These are phyloP conservation scores for Didymella pomorum DNA, from an alignment of 2,329 filamentous ascomycete species.

Conservation along the genomic window DNA sequence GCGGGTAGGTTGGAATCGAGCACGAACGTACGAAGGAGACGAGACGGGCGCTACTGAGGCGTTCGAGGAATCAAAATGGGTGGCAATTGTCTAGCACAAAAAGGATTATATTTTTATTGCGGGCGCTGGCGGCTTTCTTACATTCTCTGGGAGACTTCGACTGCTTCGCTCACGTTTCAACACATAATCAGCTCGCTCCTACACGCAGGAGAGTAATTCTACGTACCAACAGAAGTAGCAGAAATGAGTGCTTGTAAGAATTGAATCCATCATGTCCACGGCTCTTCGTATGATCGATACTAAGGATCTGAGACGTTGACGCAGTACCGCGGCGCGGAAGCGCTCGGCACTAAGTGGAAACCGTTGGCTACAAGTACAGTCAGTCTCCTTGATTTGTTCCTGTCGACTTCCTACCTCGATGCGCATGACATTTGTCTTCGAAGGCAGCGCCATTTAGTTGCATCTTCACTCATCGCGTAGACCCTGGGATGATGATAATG, in stretches of 20 bases:
- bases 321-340: slow-evolving; percentile 5
- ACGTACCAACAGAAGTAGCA: slow-evolving; percentile 2
- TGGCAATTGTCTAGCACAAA: neutral
- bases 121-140: slow-evolving; percentile 4
- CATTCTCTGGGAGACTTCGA: neutral
- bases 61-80: slow-evolving; percentile 8
- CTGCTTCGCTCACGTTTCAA: neutral
- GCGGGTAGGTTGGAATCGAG: slow-evolving; percentile 31
- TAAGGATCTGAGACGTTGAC: neutral
- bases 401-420: neutral
- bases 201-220: slow-evolving; percentile 2
- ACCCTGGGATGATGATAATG: too few relatives aligned
- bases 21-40: neutral
- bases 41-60: neutral
- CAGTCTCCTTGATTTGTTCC: neutral
- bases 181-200: neutral
- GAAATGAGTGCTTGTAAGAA: neutral
- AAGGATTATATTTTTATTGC: neutral
- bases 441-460: neutral
- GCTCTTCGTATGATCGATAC: neutral
- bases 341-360: slow-evolving; percentile 15
- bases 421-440: neutral
- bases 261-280: too few relatives aligned
- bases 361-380: slow-evolving; percentile 13
- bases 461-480: neutral